Base-by-base conservation (phyloP, 73 alveolate genomes). In the Symbiodinium pilosum region DNA sequence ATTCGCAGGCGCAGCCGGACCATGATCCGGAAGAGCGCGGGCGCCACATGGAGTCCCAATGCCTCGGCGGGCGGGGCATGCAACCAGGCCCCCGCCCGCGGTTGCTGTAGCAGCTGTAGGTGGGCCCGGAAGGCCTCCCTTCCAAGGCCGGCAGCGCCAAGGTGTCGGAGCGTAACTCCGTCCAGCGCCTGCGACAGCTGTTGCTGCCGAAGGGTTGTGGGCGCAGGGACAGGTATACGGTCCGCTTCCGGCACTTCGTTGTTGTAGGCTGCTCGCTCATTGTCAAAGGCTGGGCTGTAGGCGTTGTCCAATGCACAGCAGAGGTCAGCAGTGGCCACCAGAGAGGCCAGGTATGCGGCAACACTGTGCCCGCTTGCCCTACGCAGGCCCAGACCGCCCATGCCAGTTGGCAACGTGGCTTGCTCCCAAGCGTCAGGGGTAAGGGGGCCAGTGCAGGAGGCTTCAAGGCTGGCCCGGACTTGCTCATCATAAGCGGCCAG, bases 341-440 rank as follows among this genome's bases (percentile, higher is more conserved):
- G 56, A n/a, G 93, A 86, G 6, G 83, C 93, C 52, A 52, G 4
- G 83, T 44, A 86, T 3, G 93, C 93, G 2, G 93, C 93, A 47
- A 44, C 44, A 9, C 39, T n/a, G 51, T 86, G 93, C 34, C 47
- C 83, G 36, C 38, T n/a, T 5, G 64, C 93, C 51, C 51, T 28
- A 8, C 93, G 93, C 2, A 86, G 83, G 39, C 93, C 93, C 3
- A 86, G 83, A 14, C 93, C 93, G 30, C 93, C 93, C 2, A 5
- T 12, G 20, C n/a, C 47, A 8, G 81, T 28, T 34, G 56, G 12
- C 52, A 86, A 30, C 18, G 47, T 30, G 81, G 93, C 93, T 20
- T 86, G 93, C 43, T 7, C 40, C 77, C 83, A 86, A 2, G 93
- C 93, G 40, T 34, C 26, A 2, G 47, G 56, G 39, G 93, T 3